Base-by-base conservation (phyloP, 2,329 filamentous ascomycete species). In the Ophiostoma perfectum region DNA sequence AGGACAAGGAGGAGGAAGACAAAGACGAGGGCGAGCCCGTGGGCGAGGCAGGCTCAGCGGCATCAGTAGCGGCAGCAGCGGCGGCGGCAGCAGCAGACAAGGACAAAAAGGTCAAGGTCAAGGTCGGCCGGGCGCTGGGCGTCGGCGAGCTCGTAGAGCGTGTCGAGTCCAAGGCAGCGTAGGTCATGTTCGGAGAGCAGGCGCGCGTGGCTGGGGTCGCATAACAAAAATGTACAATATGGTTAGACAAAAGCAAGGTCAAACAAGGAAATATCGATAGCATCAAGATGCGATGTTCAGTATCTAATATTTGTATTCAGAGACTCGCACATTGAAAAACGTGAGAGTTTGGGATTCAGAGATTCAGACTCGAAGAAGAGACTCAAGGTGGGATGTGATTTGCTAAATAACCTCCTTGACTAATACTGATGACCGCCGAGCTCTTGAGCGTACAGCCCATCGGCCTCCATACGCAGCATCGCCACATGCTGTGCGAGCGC, bases 101-200 rank as follows among this genome's bases (percentile, higher is more conserved):
- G 72, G 83, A 86, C 74, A 88, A 86, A 77, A 91, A 90, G 87
- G 84, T 90, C 72, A 93, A 92, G 80, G 91, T 96, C 70, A 93
- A 92, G 80, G 90, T 97, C 66, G 93, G 93, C 16, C 82, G 92
- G 74, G 85, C 83, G 0, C 77, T 96, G 65, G 93, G 93, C 1
- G 93, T 97, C 0, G 90, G 88, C 2, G 89, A 90, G 73, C 78
- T 93, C 75, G 88, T 93, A 36, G 90, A 93, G 81, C 87, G 86
- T 80, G 86, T 86, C 71, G 88, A 90, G 78, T 83, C 79, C 72
- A 83, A 84, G 72, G 63, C 63, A 2, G 27, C 27, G 27, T 27
- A 27, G 27, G 27, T 27, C 27, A 27, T 27, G 27, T 27, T 27
- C 27, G 27, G 27, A 27, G 27, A 27, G 27, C 27, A 27, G 27